phyloP scores from a whole-genome alignment of 2,329 filamentous ascomycete genomes.

The Elsinoe ampelina region DNA sequence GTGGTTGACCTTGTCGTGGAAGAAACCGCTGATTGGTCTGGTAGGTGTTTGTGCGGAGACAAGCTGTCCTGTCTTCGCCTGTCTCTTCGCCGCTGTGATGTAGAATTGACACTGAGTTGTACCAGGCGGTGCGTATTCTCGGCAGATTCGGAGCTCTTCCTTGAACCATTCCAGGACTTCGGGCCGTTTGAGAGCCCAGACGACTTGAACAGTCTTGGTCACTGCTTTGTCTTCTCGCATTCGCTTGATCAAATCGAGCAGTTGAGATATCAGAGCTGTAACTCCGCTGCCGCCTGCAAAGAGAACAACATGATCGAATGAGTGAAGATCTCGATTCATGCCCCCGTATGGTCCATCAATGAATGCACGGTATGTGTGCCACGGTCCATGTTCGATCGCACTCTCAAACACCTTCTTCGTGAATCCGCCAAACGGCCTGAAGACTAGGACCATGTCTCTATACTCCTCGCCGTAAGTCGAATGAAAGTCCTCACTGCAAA shows the following conservation, averaged over 20 bases:
- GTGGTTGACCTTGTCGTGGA: conserved; percentile 80
- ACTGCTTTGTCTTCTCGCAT: conserved; percentile 94
- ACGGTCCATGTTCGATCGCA: conserved; percentile 74
- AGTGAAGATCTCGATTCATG: conserved; percentile 79
- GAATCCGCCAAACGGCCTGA: conserved; percentile 85
- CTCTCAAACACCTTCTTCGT: conserved; percentile 76
- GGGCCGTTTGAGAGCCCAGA: conserved; percentile 87
- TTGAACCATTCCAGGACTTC: conserved; percentile 98
- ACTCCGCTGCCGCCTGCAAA: conserved; percentile 93
- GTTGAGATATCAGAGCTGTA: conserved; percentile 82
- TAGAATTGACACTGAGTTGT: conserved; percentile 91
- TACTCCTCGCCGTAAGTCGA: conserved; percentile 84
- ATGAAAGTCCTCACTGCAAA: conserved; percentile 87
- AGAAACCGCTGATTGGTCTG: conserved; percentile 59
- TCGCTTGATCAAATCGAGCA: conserved; percentile 88
- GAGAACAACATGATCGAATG: conserved; percentile 87
- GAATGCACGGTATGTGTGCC: conserved; percentile 86
- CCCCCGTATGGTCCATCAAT: conserved; percentile 92
- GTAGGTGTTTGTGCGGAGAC: conserved; percentile 44
- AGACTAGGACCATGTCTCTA: conserved; percentile 81
- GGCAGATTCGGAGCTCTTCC: conserved; percentile 84
- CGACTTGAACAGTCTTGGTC: conserved; percentile 77
- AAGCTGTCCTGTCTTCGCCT: conserved; percentile 36
- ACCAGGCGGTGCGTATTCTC: conserved; percentile 78
- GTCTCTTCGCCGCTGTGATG: conserved; percentile 67